Base-by-base conservation (phyloP, 345 rosid species). In the Arabidopsis suecica region DNA sequence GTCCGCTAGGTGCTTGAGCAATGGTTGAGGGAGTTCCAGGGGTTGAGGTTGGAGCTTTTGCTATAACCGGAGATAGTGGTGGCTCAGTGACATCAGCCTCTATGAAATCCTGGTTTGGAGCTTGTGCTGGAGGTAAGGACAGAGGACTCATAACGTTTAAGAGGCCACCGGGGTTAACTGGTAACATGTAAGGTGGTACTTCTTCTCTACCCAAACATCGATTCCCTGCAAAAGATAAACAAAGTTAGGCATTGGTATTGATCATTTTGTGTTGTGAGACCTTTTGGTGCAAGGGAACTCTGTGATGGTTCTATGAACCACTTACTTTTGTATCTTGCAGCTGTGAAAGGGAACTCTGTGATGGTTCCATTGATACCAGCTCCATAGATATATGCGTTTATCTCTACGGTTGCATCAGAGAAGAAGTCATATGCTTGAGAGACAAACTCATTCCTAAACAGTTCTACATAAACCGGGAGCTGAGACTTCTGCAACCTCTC, bases 381-480 rank as follows among this genome's bases (percentile, higher is more conserved):
- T 48, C 68, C 84, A 11, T 0, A 0, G 22, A 56, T 63, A 59
- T 38, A 86, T n/a, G 89, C 2, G 83, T 88, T 89, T 59, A 93
- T 56, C 84, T 93, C 94, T 55, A 84, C 88, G 4, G 84, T 89
- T 16, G 91, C 69, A 69, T 93, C 97, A 1, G 97, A 71, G 61
- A 87, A 88, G 80, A 84, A 89, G 78, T 93, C 97, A 93, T 77
- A 93, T 45, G 94, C 69, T 70, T 88, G 97, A 67, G 93, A 88
- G 11, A 81, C 68, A 74, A 88, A 93, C 81, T 93, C 98, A 58
- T 93, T 93, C 63, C 68, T 79, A 82, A 93, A 89, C 23, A 74
- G 65, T 77, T 82, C 76, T 5, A 85, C 94, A 49, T 86, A 89
- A 72, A 91, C 94, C 0, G 85, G 36, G 12, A 93, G 90, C 12